A percentile compares a stretch with the other conserved stretches of the same genome.
Evolutionary conservation across 2,329 filamentous ascomycete genomes (phyloP).

Genomic region (Fusarium liriodendri): DNA sequence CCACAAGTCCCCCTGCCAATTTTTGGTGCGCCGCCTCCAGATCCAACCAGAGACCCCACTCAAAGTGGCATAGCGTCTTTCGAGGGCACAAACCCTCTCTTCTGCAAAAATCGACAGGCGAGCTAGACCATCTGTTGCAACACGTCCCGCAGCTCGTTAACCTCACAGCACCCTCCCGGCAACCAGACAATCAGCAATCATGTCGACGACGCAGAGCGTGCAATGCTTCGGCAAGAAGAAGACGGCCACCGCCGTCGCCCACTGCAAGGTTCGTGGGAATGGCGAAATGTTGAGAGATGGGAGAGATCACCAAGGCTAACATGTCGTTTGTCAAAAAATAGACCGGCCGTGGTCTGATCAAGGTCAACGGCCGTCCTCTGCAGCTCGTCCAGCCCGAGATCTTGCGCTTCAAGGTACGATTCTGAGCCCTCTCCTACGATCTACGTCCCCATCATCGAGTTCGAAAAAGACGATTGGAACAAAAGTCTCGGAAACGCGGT

Average conservation of each 20-base stretch:
- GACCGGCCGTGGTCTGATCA: conserved; percentile 80
- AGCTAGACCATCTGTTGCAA: conserved; percentile 38
- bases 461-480: conserved; percentile 17
- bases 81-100: conserved; percentile 50
- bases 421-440: conserved; percentile 8
- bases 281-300: conserved; percentile 3
- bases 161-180: conserved; percentile 38
- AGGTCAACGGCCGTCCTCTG: conserved; percentile 98
- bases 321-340: conserved; percentile 35
- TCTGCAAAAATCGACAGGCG: conserved; percentile 38
- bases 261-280: conserved; percentile 81
- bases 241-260: conserved; percentile 89
- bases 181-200: conserved; percentile 63
- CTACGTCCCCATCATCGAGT: conserved; percentile 9
- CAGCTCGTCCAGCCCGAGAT: conserved; percentile 94
- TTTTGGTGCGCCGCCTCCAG: conserved; percentile 4
- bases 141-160: conserved; percentile 36
- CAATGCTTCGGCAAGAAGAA: conserved; percentile 99
- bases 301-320: conserved; percentile 44
- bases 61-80: conserved; percentile 44
- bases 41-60: conserved; percentile 16
- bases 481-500: not conserved
- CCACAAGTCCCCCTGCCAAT: not conserved
- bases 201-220: conserved; percentile 82
- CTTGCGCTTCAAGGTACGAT: conserved; percentile 92